Conservation (phyloP, 2,329 filamentous ascomycete genomes). For the Fusarium nisikadoi region DNA sequence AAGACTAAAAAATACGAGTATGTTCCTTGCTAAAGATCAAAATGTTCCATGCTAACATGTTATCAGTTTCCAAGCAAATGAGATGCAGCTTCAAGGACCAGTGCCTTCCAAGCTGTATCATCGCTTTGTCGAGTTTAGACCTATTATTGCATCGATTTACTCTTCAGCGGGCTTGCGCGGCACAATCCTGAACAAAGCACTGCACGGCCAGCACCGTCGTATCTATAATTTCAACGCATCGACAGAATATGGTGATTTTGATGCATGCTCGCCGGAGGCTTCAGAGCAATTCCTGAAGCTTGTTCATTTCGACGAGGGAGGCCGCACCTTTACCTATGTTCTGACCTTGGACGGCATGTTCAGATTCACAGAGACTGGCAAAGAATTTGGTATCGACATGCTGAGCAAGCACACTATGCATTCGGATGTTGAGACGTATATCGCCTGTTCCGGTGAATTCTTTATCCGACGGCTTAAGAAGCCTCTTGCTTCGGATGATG, state of each 20-base stretch:
- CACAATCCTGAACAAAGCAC: slow-evolving; percentile 80
- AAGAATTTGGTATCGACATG: slow-evolving; percentile 93
- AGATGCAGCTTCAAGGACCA: slow-evolving; percentile 87
- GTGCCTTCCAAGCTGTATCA: slow-evolving; percentile 86
- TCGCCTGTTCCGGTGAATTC: slow-evolving; percentile 93
- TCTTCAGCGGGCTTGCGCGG: slow-evolving; percentile 80
- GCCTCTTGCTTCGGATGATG: slow-evolving; percentile 56
- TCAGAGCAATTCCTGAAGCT: slow-evolving; percentile 85
- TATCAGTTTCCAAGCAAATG: slow-evolving; percentile 86
- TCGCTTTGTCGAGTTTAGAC: slow-evolving; percentile 91
- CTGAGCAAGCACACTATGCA: slow-evolving; percentile 98
- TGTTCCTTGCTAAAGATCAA: slow-evolving; percentile 44
- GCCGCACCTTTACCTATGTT: slow-evolving; percentile 90
- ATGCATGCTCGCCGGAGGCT: slow-evolving; percentile 74
- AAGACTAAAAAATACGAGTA: slow-evolving; percentile 81
- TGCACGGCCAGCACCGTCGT: slow-evolving; percentile 89
- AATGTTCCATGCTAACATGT: slow-evolving; percentile 15
- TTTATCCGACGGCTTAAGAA: slow-evolving; percentile 78
- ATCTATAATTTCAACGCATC: slow-evolving; percentile 88
- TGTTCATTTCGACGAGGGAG: slow-evolving; percentile 85
- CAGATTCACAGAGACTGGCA: slow-evolving; percentile 94
- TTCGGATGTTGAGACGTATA: slow-evolving; percentile 89
- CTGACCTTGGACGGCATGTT: slow-evolving; percentile 87
- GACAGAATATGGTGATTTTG: slow-evolving; percentile 77
- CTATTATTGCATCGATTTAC: slow-evolving; percentile 91